A percentile compares a stretch with the other conserved stretches of the same genome.
phyloP scores from a whole-genome alignment of 2,329 filamentous ascomycete species.

The Aspergillus sp. region DNA sequence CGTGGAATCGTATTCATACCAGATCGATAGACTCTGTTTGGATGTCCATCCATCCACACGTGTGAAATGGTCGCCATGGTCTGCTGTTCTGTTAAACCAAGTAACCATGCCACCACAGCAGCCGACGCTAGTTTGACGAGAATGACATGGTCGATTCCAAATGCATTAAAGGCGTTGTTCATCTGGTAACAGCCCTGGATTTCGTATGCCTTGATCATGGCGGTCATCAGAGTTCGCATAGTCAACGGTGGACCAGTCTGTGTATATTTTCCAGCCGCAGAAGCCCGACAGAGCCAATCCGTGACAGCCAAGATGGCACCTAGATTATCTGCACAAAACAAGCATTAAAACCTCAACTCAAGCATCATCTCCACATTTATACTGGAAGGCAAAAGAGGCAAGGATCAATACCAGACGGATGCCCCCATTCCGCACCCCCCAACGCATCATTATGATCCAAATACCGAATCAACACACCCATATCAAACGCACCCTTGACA shows the following conservation, averaged over 20 bases:
- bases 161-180: conserved; percentile 33
- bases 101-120: conserved; percentile 33
- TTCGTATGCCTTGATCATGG: conserved; percentile 39
- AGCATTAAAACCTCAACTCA: neutral
- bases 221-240: conserved; percentile 26
- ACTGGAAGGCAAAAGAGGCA: too few relatives aligned
- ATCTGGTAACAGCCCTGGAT: conserved; percentile 37
- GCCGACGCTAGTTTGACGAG: conserved; percentile 40
- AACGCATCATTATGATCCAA: conserved; percentile 41
- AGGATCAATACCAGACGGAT: conserved; percentile 28
- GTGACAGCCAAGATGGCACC: conserved; percentile 31
- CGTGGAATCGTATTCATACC: conserved; percentile 31
- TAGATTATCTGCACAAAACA: conserved; percentile 29
- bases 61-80: conserved; percentile 33
- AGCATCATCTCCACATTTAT: neutral
- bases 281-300: conserved; percentile 25
- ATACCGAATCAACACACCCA: conserved; percentile 36
- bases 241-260: conserved; percentile 22
- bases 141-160: conserved; percentile 40
- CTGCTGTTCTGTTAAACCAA: conserved; percentile 30
- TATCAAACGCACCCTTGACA: conserved; percentile 35
- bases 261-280: neutral
- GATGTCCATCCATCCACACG: conserved; percentile 36
- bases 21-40: conserved; percentile 30
- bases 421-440: conserved; percentile 39